Evolutionary conservation across 2,329 filamentous ascomycete species (phyloP).

Genomic region (Fusarium dlaminii): DNA sequence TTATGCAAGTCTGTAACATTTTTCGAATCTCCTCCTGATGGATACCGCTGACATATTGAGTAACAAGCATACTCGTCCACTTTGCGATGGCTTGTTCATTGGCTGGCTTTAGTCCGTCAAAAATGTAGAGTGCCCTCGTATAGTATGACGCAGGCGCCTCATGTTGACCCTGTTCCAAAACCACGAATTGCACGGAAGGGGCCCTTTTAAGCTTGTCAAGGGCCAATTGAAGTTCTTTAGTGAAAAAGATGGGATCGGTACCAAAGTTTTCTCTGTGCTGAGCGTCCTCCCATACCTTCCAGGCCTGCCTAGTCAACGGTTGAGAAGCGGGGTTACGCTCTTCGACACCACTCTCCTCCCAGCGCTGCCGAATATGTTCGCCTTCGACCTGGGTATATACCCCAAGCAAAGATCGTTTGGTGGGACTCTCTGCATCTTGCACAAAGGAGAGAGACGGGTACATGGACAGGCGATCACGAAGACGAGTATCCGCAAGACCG

Average conservation of each 20-base stretch:
- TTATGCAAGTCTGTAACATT: constrained; percentile 45
- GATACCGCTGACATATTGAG: constrained; percentile 65
- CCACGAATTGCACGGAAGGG: constrained; percentile 62
- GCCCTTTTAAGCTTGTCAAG: constrained; percentile 61
- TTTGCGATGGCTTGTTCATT: constrained; percentile 1
- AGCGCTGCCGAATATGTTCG: constrained; percentile 59
- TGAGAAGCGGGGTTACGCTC: constrained; percentile 30
- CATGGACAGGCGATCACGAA: constrained; percentile 56
- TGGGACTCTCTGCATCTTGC: constrained; percentile 36
- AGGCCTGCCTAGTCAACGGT: constrained; percentile 45
- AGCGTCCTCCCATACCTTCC: constrained; percentile 59
- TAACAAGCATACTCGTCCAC: constrained; percentile 42
- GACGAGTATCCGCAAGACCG: constrained; percentile 59
- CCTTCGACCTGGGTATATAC: constrained; percentile 66
- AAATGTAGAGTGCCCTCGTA: constrained; percentile 49
- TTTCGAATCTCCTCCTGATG: constrained; percentile 56
- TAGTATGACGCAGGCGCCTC: constrained; percentile 64
- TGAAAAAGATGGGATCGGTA: constrained; percentile 59
- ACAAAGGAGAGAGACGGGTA: constrained; percentile 59
- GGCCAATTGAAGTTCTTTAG: constrained; percentile 61
- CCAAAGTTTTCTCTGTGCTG: constrained; percentile 53
- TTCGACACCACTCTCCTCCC: constrained; percentile 40
- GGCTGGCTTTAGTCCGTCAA: constrained; percentile 25
- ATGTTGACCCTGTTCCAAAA: constrained; percentile 62
- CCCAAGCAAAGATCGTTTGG: constrained; percentile 61